Evolutionary conservation across 2,329 filamentous ascomycete species (phyloP), one percentile per base, ranked within the genome.

Genomic region (Fusarium neocosmosporiellum): DNA sequence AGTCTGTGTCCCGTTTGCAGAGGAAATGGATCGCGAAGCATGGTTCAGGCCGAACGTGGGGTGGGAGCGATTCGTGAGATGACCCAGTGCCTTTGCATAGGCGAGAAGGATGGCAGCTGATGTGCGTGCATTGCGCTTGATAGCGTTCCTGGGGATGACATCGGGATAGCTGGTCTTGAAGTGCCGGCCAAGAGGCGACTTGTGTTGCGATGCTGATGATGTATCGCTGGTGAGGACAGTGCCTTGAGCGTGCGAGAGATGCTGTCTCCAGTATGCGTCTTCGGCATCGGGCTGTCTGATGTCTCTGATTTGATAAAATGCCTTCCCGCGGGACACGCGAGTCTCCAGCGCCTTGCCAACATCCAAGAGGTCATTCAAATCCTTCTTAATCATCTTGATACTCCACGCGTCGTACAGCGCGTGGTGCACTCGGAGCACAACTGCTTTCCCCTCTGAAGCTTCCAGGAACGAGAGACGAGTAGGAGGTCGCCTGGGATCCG

Each of bases 351-450:
- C 16, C 7, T n/a, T 55, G 1, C 2, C 37, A 39, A 60, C 13
- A 1, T 1, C 4, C 36, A 55, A 43, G 20, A 7, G 11, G 37
- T 11, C 24, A 31, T 6, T 11, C 0, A 9, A 69, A 9, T 72
- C 69, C 4, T 62, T 29, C 18, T 62, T 55, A 16, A 72, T 39
- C 69, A 59, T 66, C 7, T 70, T 72, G 34, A 71, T 66, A 7
- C 69, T 62, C 69, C 69, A 71, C 39, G 55, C 69, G 1, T 71
- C 69, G 5, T 71, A 71, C 1, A 71, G 37, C 2, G 69, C 59
- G 11, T 71, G 69, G 5, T 72, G 69, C 1, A 71, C 18, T 16
- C 69, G 50, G 5, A 71, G n/a, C 1, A 72, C 57, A 9, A 71
- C n/a, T 2, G 69, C 65, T 7, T 70, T 71, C 0, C 60, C 60